Percentiles rank a stretch among this genome's conserved stretches.
Conservation (phyloP, 768 basidiomycete species). For the Pulveroboletus sp. region DNA sequence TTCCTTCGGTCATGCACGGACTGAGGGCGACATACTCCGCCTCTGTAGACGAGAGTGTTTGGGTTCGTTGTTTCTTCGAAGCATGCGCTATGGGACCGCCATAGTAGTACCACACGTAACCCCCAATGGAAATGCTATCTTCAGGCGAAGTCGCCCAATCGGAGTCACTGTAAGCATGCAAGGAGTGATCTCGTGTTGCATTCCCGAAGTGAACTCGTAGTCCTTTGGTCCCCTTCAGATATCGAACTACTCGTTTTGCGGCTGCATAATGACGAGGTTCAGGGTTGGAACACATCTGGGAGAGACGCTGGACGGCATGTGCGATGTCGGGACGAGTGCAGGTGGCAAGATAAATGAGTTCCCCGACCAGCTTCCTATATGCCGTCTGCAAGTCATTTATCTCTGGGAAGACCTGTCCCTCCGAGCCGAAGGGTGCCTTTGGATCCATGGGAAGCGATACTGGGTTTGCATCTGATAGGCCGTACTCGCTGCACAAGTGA, state of each 20-base stretch:
- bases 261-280: background rate
- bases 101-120: conserved; percentile 27
- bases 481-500: background rate
- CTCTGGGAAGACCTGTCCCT: background rate
- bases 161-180: conserved; percentile 20
- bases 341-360: conserved; percentile 20
- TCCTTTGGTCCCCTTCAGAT: conserved; percentile 20
- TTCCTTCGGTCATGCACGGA: too few species aligned
- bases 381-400: background rate
- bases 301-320: conserved; percentile 27
- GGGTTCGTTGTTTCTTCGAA: conserved; percentile 22
- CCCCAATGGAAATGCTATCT: conserved; percentile 25
- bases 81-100: conserved; percentile 28
- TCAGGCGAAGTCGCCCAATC: conserved; percentile 21
- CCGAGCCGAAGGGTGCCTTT: background rate
- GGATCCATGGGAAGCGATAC: background rate
- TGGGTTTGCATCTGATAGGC: background rate
- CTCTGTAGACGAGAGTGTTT: background rate
- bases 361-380: background rate
- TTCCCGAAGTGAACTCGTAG: background rate
- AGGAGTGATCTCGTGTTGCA: background rate
- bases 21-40: background rate
- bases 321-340: conserved; percentile 37
- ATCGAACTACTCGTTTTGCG: conserved; percentile 21
- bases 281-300: too few species aligned